These are phyloP conservation scores for Candida ovalis DNA, from an alignment of 805 yeast species.

Conservation along the genomic window DNA sequence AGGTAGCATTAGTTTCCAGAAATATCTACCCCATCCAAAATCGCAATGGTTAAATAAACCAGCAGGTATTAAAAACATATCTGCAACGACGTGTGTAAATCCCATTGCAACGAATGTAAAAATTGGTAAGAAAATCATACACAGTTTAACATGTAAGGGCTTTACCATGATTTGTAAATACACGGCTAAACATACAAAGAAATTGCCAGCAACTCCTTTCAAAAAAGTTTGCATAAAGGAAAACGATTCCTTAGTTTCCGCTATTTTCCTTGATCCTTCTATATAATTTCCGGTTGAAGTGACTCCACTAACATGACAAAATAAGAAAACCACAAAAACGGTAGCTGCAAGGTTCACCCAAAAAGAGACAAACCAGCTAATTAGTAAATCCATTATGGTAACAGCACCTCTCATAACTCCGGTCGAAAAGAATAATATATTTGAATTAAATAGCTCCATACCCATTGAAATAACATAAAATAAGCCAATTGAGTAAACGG, in stretches of 20 bases:
- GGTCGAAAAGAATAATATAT: slow-evolving; percentile 65
- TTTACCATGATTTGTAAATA: slow-evolving; percentile 75
- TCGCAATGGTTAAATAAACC: slow-evolving; percentile 68
- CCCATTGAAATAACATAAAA: slow-evolving; percentile 75
- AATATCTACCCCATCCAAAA: slow-evolving; percentile 56
- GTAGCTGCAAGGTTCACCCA: slow-evolving; percentile 61
- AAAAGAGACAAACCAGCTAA: slow-evolving; percentile 68
- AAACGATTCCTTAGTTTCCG: slow-evolving; percentile 38
- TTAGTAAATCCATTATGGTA: slow-evolving; percentile 53
- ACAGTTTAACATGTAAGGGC: slow-evolving; percentile 71
- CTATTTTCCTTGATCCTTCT: slow-evolving; percentile 45
- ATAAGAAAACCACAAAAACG: slow-evolving; percentile 61
- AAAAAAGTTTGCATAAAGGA: slow-evolving; percentile 61
- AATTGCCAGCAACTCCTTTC: slow-evolving; percentile 75
- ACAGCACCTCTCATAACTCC: slow-evolving; percentile 71
- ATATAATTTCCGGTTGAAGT: slow-evolving; percentile 39
- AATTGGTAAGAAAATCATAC: slow-evolving; percentile 62
- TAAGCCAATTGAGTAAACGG: slow-evolving; percentile 65
- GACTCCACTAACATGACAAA: slow-evolving; percentile 54
- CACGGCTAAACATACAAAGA: slow-evolving; percentile 70
- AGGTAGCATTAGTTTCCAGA: slow-evolving; percentile 72
- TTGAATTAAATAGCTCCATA: slow-evolving; percentile 72
- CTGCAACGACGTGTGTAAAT: slow-evolving; percentile 78
- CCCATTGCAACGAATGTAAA: slow-evolving; percentile 79
- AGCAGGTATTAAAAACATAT: slow-evolving; percentile 64